phyloP scores from a whole-genome alignment of 2,329 filamentous ascomycete species.

The Xylariales sp. region DNA sequence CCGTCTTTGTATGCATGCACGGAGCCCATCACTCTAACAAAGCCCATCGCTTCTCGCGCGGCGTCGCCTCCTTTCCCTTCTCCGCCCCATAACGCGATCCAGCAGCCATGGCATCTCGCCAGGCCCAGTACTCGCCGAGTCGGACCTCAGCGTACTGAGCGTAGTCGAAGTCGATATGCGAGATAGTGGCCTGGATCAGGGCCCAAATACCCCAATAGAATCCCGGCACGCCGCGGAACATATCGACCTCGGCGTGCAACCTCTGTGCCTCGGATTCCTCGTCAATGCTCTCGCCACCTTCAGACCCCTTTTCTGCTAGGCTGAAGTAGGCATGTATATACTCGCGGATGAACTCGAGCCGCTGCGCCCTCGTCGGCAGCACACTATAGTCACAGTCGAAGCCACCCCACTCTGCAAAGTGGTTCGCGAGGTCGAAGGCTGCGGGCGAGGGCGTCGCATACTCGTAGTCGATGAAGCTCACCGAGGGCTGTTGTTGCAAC shows the following conservation, averaged over 20 bases:
- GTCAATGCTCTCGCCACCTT: slow-evolving; percentile 47
- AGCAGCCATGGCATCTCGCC: slow-evolving; percentile 76
- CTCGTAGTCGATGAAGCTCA: slow-evolving; percentile 97
- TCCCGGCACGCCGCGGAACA: slow-evolving; percentile 88
- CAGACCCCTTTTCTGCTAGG: slow-evolving; percentile 55
- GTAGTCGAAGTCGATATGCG: slow-evolving; percentile 97
- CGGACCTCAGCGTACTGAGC: slow-evolving; percentile 87
- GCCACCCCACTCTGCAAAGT: slow-evolving; percentile 98
- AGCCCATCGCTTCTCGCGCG: slow-evolving; percentile 86
- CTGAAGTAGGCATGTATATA: slow-evolving; percentile 82
- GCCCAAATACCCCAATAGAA: slow-evolving; percentile 96
- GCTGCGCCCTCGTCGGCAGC: slow-evolving; percentile 81
- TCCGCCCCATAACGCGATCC: slow-evolving; percentile 63
- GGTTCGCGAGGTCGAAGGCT: slow-evolving; percentile 96
- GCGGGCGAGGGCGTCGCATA: slow-evolving; percentile 95
- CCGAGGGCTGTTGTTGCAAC: slow-evolving; percentile 57
- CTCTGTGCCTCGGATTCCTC: slow-evolving; percentile 73
- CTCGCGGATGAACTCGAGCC: slow-evolving; percentile 82
- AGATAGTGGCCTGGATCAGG: slow-evolving; percentile 92
- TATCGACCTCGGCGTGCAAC: slow-evolving; percentile 84
- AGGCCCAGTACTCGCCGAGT: slow-evolving; percentile 91
- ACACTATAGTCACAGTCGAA: slow-evolving; percentile 93
- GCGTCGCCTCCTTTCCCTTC: slow-evolving; percentile 58
- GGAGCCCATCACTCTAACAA: slow-evolving; percentile 54
- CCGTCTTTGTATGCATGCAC: not conserved